These are phyloP conservation scores for Dalbergia cochinchinensis DNA, from an alignment of 306 rosid genomes.

Conservation along the genomic window DNA sequence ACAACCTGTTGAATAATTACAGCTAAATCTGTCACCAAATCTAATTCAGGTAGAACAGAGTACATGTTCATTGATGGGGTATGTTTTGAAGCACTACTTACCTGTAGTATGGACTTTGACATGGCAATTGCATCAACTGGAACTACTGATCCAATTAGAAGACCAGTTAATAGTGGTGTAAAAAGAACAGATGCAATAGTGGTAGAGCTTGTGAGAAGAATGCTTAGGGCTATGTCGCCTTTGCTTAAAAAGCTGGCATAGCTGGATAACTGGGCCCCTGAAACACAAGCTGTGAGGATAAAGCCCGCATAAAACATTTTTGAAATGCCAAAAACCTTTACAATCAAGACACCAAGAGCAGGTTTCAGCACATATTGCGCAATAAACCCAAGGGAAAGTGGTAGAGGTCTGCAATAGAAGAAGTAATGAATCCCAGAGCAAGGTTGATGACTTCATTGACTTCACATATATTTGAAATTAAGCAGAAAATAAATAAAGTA, in stretches of 20 bases:
- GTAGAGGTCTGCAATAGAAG: constrained; percentile 82
- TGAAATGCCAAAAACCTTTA: constrained; percentile 75
- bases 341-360: constrained; percentile 78
- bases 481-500: constrained; percentile 14
- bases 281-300: constrained; percentile 90
- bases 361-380: constrained; percentile 91
- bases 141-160: constrained; percentile 88
- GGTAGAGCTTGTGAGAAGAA: constrained; percentile 90
- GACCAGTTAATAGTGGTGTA: constrained; percentile 85
- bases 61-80: no score
- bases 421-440: constrained; percentile 49
- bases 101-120: constrained; percentile 98
- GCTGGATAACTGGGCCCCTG: constrained; percentile 96
- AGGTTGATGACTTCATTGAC: constrained; percentile 39
- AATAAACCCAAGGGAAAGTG: constrained; percentile 81
- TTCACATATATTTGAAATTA: neutral
- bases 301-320: constrained; percentile 85
- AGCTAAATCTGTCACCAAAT: constrained; percentile 25
- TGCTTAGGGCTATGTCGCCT: constrained; percentile 93
- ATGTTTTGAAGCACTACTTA: constrained; percentile 29
- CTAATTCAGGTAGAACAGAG: neutral
- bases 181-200: constrained; percentile 86
- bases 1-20: constrained; percentile 72
- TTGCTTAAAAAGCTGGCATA: constrained; percentile 94
- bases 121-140: constrained; percentile 95